A percentile compares a stretch with the other conserved stretches of the same genome.
phyloP scores from a whole-genome alignment of 495 filamentous ascomycete species.

The Mycothermus thermophilus region DNA sequence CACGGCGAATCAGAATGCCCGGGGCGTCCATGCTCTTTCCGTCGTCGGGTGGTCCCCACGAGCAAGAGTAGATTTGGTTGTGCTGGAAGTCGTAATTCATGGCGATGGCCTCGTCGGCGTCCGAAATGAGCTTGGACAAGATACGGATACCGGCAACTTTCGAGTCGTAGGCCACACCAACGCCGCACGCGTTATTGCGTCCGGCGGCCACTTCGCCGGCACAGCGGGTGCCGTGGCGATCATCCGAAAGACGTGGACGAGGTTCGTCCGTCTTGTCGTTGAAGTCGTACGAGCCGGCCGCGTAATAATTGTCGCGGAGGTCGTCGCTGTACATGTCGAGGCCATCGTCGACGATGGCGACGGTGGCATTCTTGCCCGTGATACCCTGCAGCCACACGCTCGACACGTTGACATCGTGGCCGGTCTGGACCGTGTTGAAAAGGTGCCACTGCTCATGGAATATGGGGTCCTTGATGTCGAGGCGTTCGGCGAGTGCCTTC shows the following conservation, averaged over 20 bases:
- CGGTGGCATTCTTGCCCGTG: constrained; percentile 76
- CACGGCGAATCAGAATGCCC: constrained; percentile 71
- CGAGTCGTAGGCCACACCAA: constrained; percentile 87
- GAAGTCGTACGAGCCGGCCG: constrained; percentile 85
- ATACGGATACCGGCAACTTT: constrained; percentile 85
- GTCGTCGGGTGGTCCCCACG: constrained; percentile 93
- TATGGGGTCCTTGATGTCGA: constrained; percentile 76
- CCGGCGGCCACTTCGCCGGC: constrained; percentile 88
- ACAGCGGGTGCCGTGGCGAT: constrained; percentile 84
- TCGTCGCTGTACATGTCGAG: constrained; percentile 96
- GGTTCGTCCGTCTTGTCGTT: constrained; percentile 74
- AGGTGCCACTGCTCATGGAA: constrained; percentile 95
- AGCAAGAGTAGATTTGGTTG: constrained; percentile 97
- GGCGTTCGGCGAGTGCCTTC: constrained; percentile 42
- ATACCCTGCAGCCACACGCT: constrained; percentile 84
- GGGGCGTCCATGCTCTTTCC: constrained; percentile 88
- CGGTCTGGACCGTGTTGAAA: constrained; percentile 63
- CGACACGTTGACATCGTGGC: constrained; percentile 91
- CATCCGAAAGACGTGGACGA: constrained; percentile 62
- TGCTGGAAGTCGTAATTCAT: constrained; percentile 84
- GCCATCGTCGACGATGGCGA: constrained; percentile 91
- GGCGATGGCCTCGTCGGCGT: constrained; percentile 80
- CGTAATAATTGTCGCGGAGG: constrained; percentile 81
- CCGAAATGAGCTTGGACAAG: constrained; percentile 74
- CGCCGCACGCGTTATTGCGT: constrained; percentile 84